Conservation (phyloP, 129 eudicot genomes). For the Flaveria linearis region DNA sequence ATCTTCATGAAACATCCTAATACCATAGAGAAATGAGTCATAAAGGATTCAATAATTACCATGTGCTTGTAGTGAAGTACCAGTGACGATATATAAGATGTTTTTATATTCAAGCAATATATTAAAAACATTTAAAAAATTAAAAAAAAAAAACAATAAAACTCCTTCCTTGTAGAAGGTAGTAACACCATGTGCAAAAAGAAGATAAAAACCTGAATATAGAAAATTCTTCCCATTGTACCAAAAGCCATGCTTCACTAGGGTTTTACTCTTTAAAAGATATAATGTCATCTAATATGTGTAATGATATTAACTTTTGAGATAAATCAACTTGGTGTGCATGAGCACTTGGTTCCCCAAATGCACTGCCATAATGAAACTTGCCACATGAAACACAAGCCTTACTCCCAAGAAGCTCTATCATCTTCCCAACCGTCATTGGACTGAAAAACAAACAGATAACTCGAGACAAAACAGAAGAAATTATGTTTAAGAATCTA, state of each 20-base stretch:
- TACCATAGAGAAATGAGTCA: neutral
- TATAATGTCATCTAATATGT: conserved; percentile 9
- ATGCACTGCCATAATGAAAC: conserved; percentile 59
- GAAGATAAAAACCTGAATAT: conserved; percentile 64
- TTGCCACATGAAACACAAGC: too few relatives aligned
- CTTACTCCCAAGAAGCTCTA: too few relatives aligned
- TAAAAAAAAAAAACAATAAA: too few relatives aligned
- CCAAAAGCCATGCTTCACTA: conserved; percentile 64
- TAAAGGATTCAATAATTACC: conserved; percentile 45
- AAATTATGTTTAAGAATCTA: neutral
- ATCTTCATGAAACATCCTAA: neutral
- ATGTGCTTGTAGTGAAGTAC: conserved; percentile 90
- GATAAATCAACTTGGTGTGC: conserved; percentile 69
- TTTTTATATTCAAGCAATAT: neutral
- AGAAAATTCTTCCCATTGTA: conserved; percentile 86
- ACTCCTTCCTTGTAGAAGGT: conserved; percentile 6
- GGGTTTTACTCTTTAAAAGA: conserved; percentile 69
- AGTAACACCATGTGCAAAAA: neutral
- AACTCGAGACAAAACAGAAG: neutral
- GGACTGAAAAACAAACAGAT: conserved; percentile 38
- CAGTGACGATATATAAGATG: conserved; percentile 32
- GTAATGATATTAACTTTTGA: neutral
- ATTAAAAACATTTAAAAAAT: neutral
- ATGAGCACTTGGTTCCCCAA: conserved; percentile 98
- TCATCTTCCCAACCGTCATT: too few relatives aligned